Base-by-base conservation (phyloP, 2,329 filamentous ascomycete genomes). In the Monilinia fructicola region DNA sequence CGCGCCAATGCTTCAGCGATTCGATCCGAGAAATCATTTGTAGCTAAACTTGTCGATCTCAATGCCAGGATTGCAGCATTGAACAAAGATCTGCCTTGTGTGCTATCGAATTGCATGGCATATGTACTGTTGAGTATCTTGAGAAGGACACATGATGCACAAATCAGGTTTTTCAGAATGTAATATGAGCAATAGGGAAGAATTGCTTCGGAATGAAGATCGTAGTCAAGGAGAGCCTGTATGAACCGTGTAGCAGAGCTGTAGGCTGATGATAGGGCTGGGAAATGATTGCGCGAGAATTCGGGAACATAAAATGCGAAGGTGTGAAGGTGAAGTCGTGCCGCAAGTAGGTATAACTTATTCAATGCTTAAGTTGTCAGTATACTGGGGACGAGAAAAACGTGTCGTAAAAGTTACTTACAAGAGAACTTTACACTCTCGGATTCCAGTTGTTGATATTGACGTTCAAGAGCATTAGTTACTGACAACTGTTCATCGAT, bases 61-160 rank as follows among this genome's bases (percentile, higher is more conserved):
- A 89, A 79, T 3, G 83, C 82, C 72, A 82, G 82, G 42, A 90
- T 84, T 0, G 86, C 85, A 50, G 82, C 78, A 53, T 84, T 81
- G 71, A 90, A 87, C 31, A 88, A 80, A 7, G 79, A 78, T 61
- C 83, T 84, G 54, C 84, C 83, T 56, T 84, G 82, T 10, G 83
- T 80, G 69, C 82, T 79, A 66, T 89, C 84, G 26, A 85, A 81
- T 52, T 85, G 82, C 26, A 79, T 77, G 2, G 84, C 82, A 69
- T 88, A 87, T 71, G 88, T 87, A 58, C 85, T 87, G 73, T 89
- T 88, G 70, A 88, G 82, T 1, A 90, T 79, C 72, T 89, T 90
- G 64, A 89, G 78, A 7, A 90, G 77, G 1, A 85, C 85, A 70
- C 88, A 88, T 2, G 85, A 86, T 21, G 84, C 86, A 3, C 86